Evolutionary conservation across 2,329 filamentous ascomycete species (phyloP).

Genomic region (Zelopaecilomyces penicillatus): DNA sequence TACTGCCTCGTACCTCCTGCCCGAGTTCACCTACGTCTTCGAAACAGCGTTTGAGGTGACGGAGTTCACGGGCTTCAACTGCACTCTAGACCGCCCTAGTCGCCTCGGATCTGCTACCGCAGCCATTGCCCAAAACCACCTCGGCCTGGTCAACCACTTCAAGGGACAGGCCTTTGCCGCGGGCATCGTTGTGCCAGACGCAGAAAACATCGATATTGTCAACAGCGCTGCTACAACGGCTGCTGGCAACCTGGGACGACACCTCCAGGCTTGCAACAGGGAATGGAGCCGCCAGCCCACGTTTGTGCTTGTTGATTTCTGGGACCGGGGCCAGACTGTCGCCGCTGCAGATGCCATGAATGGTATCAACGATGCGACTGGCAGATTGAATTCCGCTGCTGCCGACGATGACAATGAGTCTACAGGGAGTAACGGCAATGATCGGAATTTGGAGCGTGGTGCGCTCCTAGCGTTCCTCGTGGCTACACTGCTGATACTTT

Average conservation of each 20-base stretch:
- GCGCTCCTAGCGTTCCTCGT: constrained; percentile 37
- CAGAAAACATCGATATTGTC: constrained; percentile 51
- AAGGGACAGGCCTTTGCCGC: constrained; percentile 49
- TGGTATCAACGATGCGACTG: constrained; percentile 33
- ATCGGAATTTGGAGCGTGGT: constrained; percentile 22
- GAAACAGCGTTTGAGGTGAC: constrained; percentile 64
- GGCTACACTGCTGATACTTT: constrained; percentile 31
- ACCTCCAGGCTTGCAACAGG: constrained; percentile 44
- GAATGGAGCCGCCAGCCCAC: constrained; percentile 58
- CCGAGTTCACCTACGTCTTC: constrained; percentile 60
- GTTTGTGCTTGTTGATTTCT: constrained; percentile 75
- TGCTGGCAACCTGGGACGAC: constrained; percentile 45
- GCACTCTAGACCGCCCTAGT: constrained; percentile 58
- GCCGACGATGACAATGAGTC: constrained; percentile 10
- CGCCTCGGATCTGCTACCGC: constrained; percentile 37
- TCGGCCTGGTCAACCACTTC: constrained; percentile 78
- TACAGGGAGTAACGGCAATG: constrained; percentile 7
- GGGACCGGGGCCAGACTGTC: constrained; percentile 62
- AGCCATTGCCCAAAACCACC: constrained; percentile 49
- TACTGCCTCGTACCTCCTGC: constrained; percentile 48
- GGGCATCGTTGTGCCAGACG: constrained; percentile 52
- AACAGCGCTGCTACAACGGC: constrained; percentile 52
- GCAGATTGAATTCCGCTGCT: constrained; percentile 19
- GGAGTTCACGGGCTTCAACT: constrained; percentile 58
- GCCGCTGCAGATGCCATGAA: constrained; percentile 63